A percentile compares a stretch with the other conserved stretches of the same genome.
Conservation (phyloP, 2,329 filamentous ascomycete species). For the Dothideomycetes sp. region DNA sequence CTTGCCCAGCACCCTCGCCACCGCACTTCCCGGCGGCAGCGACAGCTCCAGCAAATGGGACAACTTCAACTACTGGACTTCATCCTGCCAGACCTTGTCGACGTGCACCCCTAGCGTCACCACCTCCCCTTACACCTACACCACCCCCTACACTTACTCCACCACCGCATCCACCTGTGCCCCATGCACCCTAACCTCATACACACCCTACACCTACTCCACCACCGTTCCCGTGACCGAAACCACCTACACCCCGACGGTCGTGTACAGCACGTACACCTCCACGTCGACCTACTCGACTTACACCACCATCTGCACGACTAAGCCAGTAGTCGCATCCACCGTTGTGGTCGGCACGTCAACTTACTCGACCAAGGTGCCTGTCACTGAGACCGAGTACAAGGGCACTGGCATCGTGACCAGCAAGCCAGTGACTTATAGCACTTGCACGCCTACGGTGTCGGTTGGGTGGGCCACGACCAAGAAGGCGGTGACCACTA, state of each 20-base stretch:
- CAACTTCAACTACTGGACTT: no score
- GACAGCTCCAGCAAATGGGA: no score
- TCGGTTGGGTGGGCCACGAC: not conserved
- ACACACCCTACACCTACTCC: constrained; percentile 1
- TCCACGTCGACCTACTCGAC: not conserved
- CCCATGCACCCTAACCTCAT: constrained; percentile 1
- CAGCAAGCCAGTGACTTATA: not conserved
- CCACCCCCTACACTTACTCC: not conserved
- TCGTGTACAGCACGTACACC: constrained; percentile 5
- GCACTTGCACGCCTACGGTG: not conserved
- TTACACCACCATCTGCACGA: constrained; percentile 1
- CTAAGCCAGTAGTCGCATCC: not conserved
- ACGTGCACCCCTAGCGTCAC: not conserved
- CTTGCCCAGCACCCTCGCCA: no score
- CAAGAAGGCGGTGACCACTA: not conserved
- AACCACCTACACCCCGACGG: constrained; percentile 1
- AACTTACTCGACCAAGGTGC: not conserved
- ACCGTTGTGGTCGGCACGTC: not conserved
- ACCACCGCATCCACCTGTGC: not conserved
- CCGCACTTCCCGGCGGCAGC: no score
- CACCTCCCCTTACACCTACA: constrained; percentile 3
- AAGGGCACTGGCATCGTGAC: not conserved
- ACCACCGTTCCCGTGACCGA: not conserved
- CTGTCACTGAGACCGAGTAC: not conserved
- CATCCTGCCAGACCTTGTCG: no score